phyloP scores from a whole-genome alignment of 2,329 filamentous ascomycete species.

The Colletotrichum zoysiae region DNA sequence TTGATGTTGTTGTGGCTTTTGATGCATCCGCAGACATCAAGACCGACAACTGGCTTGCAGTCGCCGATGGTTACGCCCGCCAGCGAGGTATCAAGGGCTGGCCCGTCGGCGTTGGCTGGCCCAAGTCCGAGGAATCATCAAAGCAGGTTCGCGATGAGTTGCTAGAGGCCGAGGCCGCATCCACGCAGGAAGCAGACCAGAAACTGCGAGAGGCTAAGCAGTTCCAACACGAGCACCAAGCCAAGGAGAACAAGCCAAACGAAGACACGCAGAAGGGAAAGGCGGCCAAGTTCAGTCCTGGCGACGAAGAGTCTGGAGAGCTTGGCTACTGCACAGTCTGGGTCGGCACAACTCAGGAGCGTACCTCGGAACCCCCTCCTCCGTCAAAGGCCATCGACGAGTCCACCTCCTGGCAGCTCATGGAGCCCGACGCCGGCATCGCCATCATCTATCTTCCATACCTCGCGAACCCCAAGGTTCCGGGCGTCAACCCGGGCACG shows the following conservation, averaged over 20 bases:
- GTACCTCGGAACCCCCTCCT: slow-evolving; percentile 66
- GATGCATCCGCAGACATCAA: slow-evolving; percentile 94
- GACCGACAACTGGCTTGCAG: slow-evolving; percentile 95
- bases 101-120: slow-evolving; percentile 97
- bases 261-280: slow-evolving; percentile 46
- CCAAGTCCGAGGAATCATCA: slow-evolving; percentile 69
- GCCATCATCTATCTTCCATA: slow-evolving; percentile 93
- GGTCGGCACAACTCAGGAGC: slow-evolving; percentile 88
- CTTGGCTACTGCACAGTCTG: slow-evolving; percentile 94
- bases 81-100: slow-evolving; percentile 94
- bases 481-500: slow-evolving; percentile 84
- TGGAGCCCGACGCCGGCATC: slow-evolving; percentile 84
- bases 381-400: slow-evolving; percentile 69
- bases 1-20: slow-evolving; percentile 93
- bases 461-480: slow-evolving; percentile 80
- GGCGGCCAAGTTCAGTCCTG: slow-evolving; percentile 55
- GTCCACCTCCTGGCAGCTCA: slow-evolving; percentile 76
- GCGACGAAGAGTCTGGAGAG: slow-evolving; percentile 65
- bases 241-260: slow-evolving; percentile 45
- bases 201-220: slow-evolving; percentile 73
- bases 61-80: slow-evolving; percentile 91
- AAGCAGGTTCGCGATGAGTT: slow-evolving; percentile 74
- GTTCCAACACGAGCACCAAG: slow-evolving; percentile 53
- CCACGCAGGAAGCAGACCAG: slow-evolving; percentile 69
- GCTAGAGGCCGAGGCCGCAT: slow-evolving; percentile 73